Base-by-base conservation (phyloP, 2,329 filamentous ascomycete species). In the Nemania sp. region DNA sequence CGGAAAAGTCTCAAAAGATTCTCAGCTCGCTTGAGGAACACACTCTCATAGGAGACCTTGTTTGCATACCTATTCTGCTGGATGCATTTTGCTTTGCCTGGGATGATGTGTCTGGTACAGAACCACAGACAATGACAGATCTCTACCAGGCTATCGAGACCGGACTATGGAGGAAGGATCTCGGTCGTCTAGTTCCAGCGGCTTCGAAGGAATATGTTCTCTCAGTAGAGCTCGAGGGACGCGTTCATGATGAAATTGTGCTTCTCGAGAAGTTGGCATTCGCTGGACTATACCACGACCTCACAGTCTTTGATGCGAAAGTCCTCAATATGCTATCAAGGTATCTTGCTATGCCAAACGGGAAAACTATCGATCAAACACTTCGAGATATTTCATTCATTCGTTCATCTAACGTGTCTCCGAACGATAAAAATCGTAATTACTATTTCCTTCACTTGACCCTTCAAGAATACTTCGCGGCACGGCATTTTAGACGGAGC, bases 381-480 rank as follows among this genome's bases (percentile, higher is more conserved):
- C 20, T 41, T n/a, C 20, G 7, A 28, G 6, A 28, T 17, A 58
- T 75, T 11, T 75, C 74, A 9, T 74, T 74, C 59, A 53, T 74
- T 5, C 68, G 70, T 3, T 66, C 67, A 2, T 71, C 72, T 36
- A 66, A 70, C 19, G 19, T 19, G 2, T 30, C 34, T 14, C 2
- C 33, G 64, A 48, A 44, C 31, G n/a, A 3, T 6, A 4, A 46
- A 9, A 24, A 63, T 20, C 57, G 45, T 51, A 66, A 26, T 23
- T 75, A 74, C 49, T 68, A 75, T 52, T 76, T 76, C 43, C 22
- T 75, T 28, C 73, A 77, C 52, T 56, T 75, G 11, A 75, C 73
- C 1, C 73, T 72, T 53, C 72, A 76, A 49, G 74, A 76, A 56
- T 75, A 64, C 48, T 76, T 75, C 62, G 72, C 72, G 0, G 74